Base-by-base conservation (phyloP, 176 grass and related monocot genomes). In the Tuctoria greenei region DNA sequence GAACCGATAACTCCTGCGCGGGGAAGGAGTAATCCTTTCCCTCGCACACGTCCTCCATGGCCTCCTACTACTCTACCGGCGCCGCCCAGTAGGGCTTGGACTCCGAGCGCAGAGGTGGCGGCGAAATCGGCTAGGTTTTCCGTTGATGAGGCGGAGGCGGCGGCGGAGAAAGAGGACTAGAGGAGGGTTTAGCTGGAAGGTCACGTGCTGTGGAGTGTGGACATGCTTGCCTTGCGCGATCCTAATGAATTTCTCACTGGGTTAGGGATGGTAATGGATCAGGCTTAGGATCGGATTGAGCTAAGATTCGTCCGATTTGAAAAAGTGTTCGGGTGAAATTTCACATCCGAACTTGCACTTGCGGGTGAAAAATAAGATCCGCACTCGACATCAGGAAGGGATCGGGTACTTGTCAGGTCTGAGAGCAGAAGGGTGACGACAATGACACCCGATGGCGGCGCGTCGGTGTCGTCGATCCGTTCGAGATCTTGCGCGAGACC, bases 21-120 rank as follows among this genome's bases (percentile, higher is more conserved):
- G 95, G 87, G 83, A 99, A 99, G 41, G 92, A 99, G 89, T 88
- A 92, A 11, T 92, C 89, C 75, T 90, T 99, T 11, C 95, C 95
- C 86, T 99, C 95, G 61, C 85, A 91, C 11, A 99, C 88, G 73
- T 95, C 87, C 10, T 99, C 95, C 91, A 99, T 95, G 72, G 64
- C 61, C 25, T 36, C 69, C 61, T n/a, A 12, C 64, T 28, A 24
- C 15, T 13, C 14, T 54, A 14, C 42, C 45, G 35, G 75, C 27
- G 35, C 39, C 45, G 34, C 43, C 37, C 61, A 6, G 25, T 8
- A 55, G 61, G 45, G 58, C 56, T 71, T 20, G 45, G 65, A 67
- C 76, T 45, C 68, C 45, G 23, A 25, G 62, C 23, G 54, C 11
- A 13, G 36, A 57, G 65, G 65, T 69, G 31, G 61, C 74, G 66